A percentile compares a stretch with the other conserved stretches of the same genome.
These are phyloP conservation scores for Volvariella volvacea DNA, from an alignment of 1,284 basidiomycete species.

Conservation along the genomic window DNA sequence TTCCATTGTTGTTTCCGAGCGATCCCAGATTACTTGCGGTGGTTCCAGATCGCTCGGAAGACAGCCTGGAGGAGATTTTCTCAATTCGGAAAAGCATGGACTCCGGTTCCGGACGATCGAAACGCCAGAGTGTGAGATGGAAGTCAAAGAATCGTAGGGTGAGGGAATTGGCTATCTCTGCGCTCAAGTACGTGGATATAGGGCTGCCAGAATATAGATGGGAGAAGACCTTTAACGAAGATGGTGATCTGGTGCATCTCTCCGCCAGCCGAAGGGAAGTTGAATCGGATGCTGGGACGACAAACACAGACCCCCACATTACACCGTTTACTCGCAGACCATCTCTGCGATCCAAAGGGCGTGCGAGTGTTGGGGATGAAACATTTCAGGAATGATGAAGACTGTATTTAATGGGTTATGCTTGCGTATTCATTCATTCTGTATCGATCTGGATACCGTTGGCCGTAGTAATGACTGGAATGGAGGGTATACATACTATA, in stretches of 20 bases:
- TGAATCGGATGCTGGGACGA: constrained; percentile 28
- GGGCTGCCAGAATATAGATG: constrained; percentile 41
- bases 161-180: constrained; percentile 51
- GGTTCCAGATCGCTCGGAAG: constrained; percentile 37
- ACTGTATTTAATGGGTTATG: too few species aligned
- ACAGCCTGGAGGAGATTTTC: constrained; percentile 24
- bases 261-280: constrained; percentile 13
- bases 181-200: constrained; percentile 66
- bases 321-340: constrained; percentile 64
- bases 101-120: not conserved
- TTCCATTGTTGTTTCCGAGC: constrained; percentile 80
- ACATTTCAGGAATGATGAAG: not conserved
- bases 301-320: constrained; percentile 32
- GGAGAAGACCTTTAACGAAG: constrained; percentile 29
- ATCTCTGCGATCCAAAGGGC: constrained; percentile 49
- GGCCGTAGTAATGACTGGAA: too few species aligned
- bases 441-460: too few species aligned
- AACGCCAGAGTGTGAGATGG: not conserved
- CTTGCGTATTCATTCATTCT: too few species aligned
- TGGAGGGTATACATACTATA: too few species aligned
- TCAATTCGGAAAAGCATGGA: constrained; percentile 6
- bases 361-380: constrained; percentile 38
- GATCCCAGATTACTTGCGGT: constrained; percentile 76
- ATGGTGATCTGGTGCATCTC: constrained; percentile 29
- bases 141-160: constrained; percentile 45